phyloP scores from a whole-genome alignment of 306 rosid species.

The Cicer judaicum region DNA sequence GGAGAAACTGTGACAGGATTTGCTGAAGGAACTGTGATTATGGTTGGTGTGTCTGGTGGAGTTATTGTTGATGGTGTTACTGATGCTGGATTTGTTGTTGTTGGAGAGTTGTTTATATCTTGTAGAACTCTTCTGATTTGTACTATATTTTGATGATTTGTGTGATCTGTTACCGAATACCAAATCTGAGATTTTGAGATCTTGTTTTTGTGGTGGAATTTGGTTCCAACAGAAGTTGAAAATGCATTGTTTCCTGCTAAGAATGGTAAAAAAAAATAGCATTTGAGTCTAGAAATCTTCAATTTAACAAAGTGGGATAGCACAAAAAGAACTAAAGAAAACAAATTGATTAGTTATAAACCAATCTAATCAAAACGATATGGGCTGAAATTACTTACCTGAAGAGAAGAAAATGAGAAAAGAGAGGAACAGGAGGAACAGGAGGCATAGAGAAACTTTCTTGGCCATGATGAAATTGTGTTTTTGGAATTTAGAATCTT shows the following conservation, averaged over 20 bases:
- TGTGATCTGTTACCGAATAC: constrained; percentile 45
- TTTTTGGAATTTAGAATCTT: constrained; percentile 43
- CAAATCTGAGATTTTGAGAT: constrained; percentile 56
- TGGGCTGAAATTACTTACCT: constrained; percentile 52
- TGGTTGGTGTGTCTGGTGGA: constrained; percentile 65
- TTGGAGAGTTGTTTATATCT: constrained; percentile 23
- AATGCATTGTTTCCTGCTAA: constrained; percentile 50
- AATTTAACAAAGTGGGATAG: background rate
- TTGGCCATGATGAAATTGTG: constrained; percentile 58
- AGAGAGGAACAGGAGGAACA: constrained; percentile 62
- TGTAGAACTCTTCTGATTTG: constrained; percentile 51
- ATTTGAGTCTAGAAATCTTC: background rate
- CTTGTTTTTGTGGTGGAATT: constrained; percentile 54
- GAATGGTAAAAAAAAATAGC: background rate
- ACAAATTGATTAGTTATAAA: too few relatives aligned
- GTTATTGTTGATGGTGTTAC: constrained; percentile 44
- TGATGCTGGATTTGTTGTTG: constrained; percentile 56
- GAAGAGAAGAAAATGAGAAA: constrained; percentile 60
- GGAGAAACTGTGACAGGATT: constrained; percentile 69
- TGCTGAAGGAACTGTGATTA: constrained; percentile 76
- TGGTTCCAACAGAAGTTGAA: constrained; percentile 42
- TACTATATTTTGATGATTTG: background rate
- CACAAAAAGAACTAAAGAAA: background rate
- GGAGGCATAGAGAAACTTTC: constrained; percentile 54
- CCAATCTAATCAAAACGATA: too few relatives aligned